A percentile compares a stretch with the other conserved stretches of the same genome.
Conservation (phyloP, 23 red algal species). For the Agarophyton chilense region DNA sequence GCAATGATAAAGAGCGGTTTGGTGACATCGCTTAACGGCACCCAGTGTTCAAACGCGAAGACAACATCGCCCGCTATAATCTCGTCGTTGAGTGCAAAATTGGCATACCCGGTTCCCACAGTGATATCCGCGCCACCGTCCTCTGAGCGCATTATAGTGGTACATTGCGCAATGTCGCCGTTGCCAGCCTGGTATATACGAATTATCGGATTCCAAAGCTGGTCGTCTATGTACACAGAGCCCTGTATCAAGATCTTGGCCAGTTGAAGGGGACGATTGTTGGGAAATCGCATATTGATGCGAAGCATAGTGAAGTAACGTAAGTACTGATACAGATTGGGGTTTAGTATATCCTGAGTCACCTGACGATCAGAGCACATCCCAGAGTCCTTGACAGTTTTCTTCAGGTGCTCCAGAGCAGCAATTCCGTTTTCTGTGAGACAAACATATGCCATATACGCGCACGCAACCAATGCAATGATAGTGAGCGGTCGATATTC, state of each 20-base stretch:
- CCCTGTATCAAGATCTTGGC: conserved; percentile 82
- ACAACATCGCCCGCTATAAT: conserved; percentile 84
- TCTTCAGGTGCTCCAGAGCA: conserved; percentile 63
- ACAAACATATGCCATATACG: conserved; percentile 63
- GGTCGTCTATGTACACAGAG: conserved; percentile 63
- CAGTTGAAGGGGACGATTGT: conserved; percentile 58
- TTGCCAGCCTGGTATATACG: conserved; percentile 62
- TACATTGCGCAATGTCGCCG: conserved; percentile 31
- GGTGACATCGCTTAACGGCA: conserved; percentile 71
- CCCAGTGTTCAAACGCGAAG: conserved; percentile 85
- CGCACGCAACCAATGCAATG: conserved; percentile 57
- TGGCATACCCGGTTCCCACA: conserved; percentile 71
- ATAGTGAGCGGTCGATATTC: conserved; percentile 62
- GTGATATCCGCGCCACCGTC: conserved; percentile 35
- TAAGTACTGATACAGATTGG: conserved; percentile 63
- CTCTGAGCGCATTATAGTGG: conserved; percentile 53
- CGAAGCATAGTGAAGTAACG: conserved; percentile 73
- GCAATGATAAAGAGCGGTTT: conserved; percentile 83
- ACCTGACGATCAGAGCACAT: conserved; percentile 67
- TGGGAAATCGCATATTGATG: conserved; percentile 50
- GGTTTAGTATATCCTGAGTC: conserved; percentile 28
- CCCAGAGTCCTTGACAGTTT: conserved; percentile 15
- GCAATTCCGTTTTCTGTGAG: conserved; percentile 49
- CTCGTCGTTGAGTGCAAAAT: conserved; percentile 65
- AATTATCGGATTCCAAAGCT: conserved; percentile 86